Percentiles rank a stretch among this genome's conserved stretches.
Conservation (phyloP, 805 yeast genomes). For the Hanseniaspora lindneri region DNA sequence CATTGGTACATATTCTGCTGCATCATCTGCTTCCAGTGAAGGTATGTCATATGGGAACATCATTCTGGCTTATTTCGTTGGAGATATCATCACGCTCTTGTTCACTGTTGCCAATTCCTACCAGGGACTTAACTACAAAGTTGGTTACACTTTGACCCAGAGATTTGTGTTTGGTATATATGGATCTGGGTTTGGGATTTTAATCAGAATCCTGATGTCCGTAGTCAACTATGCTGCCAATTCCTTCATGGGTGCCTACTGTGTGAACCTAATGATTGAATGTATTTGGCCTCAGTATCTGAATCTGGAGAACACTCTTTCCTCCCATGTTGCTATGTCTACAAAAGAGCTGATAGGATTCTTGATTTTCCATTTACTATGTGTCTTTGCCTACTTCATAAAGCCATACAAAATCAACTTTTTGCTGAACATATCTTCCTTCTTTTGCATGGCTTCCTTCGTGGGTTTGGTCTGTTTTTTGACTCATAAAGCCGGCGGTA, state of each 20-base stretch:
- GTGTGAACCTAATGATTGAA: constrained; percentile 31
- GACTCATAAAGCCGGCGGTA: constrained; percentile 28
- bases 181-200: constrained; percentile 35
- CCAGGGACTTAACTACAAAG: constrained; percentile 41
- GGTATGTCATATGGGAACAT: constrained; percentile 39
- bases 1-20: constrained; percentile 37
- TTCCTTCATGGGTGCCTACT: constrained; percentile 37
- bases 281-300: constrained; percentile 34
- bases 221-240: constrained; percentile 40
- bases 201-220: constrained; percentile 34
- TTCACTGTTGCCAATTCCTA: constrained; percentile 37
- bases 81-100: constrained; percentile 35
- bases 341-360: constrained; percentile 32
- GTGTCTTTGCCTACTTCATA: constrained; percentile 21
- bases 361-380: constrained; percentile 34
- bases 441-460: constrained; percentile 32
- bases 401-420: constrained; percentile 37
- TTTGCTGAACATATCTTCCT: constrained; percentile 30
- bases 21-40: constrained; percentile 34
- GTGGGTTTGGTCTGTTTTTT: constrained; percentile 33
- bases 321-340: constrained; percentile 29
- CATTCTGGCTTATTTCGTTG: constrained; percentile 37
- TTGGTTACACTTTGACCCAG: constrained; percentile 38
- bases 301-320: constrained; percentile 27
- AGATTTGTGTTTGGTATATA: constrained; percentile 38